Percentiles rank a stretch among this genome's conserved stretches.
Conservation (phyloP, 306 rosid genomes). For the cucumber (Cucumis sativus) region Cucumber_9930_V3 NC_026657.2:735001-735500, state of each 20-base stretch:
- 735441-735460: conserved; percentile 12
- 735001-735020: conserved; percentile 83
- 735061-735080: conserved; percentile 41
- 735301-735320: conserved; percentile 26
- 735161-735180: conserved; percentile 30
- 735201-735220: conserved; percentile 16
- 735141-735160: conserved; percentile 33
- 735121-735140: conserved; percentile 50
- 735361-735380: conserved; percentile 56
- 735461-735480: conserved; percentile 19
- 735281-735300: conserved; percentile 25
- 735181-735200: conserved; percentile 17
- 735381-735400: conserved; percentile 29
- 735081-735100: conserved; percentile 19
- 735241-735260: conserved; percentile 25
- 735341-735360: conserved; percentile 48
- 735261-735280: conserved; percentile 27
- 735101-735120: conserved; percentile 31
- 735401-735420: conserved; percentile 23
- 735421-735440: conserved; percentile 7
- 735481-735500: conserved; percentile 32
- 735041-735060: conserved; percentile 36
- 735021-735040: conserved; percentile 71
- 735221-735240: conserved; percentile 14
- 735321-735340: conserved; percentile 21